phyloP scores from a whole-genome alignment of 176 grass and related monocot genomes.

The Juncus effusus region DNA sequence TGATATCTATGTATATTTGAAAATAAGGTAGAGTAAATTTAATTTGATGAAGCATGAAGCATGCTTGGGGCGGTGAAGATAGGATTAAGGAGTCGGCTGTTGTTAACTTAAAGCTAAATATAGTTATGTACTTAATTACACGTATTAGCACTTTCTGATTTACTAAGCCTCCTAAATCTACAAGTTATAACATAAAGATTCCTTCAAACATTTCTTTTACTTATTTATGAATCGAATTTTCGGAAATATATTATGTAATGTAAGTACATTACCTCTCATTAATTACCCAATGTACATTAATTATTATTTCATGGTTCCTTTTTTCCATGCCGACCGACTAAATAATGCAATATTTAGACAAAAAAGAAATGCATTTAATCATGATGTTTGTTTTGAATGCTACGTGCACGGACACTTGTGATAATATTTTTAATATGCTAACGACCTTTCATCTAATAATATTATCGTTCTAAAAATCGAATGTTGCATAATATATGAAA shows the following conservation, averaged over 20 bases:
- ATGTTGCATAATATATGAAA: conserved; percentile 22
- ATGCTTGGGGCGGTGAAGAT: neutral
- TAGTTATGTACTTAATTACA: neutral
- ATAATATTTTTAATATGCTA: conserved; percentile 6
- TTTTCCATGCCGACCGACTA: neutral
- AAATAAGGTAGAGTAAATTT: neutral
- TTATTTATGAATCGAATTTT: too few relatives aligned
- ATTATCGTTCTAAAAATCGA: neutral
- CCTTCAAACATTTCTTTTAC: neutral
- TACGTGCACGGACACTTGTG: conserved; percentile 13
- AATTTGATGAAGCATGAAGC: neutral
- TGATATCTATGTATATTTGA: too few relatives aligned
- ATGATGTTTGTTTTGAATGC: conserved; percentile 1
- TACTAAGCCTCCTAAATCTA: conserved; percentile 1
- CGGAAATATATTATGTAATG: too few relatives aligned
- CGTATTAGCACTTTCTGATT: neutral
- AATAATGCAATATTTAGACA: neutral
- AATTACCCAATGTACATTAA: too few relatives aligned
- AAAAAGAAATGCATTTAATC: neutral
- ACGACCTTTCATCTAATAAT: conserved; percentile 10
- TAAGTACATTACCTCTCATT: too few relatives aligned
- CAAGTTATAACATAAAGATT: conserved; percentile 11
- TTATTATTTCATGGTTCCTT: too few relatives aligned
- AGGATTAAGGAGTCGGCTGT: conserved; percentile 7
- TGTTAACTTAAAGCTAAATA: neutral